Base-by-base conservation (phyloP, 345 rosid species). In the Stellera chamaejasme region DNA sequence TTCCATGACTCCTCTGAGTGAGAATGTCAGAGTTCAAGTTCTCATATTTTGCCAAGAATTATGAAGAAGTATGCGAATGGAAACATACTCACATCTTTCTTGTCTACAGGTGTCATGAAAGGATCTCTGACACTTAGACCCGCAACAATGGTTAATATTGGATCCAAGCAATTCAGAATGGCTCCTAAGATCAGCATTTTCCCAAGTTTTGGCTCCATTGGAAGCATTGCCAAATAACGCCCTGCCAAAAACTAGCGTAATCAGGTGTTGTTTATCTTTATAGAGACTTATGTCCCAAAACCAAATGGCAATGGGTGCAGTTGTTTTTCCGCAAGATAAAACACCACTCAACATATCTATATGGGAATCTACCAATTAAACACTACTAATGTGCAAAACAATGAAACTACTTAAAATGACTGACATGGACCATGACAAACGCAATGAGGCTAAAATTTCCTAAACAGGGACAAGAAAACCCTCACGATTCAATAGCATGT, bases 141-240 rank as follows among this genome's bases (percentile, higher is more conserved):
- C 59, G 98, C 88, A 62, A 73, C 90, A 66, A 91, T 50, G 60
- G 98, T 88, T 70, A 88, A 75, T 52, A 91, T 61, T 11, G 96
- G 95, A 76, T 88, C 95, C 72, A 91, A 70, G 67, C 95, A 85
- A 75, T 83, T 85, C 62, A 91, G 78, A 65, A 83, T 76, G 50
- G 86, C 86, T 67, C 98, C 98, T 63, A 85, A 65, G 58, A 91
- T 62, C 54, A 91, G 88, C 88, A 91, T 91, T 77, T 91, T 91
- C 68, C 98, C 96, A 62, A 88, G 90, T 74, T 91, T 91, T 56
- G 98, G 98, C 79, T 91, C 96, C 88, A 91, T 63, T 45, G 98
- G 98, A 75, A 91, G 87, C 83, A 70, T 75, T 45, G 82, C 73
- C 80, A 88, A 76, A 75, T 83, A 88, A 56, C 71, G 72, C 54